Evolutionary conservation across 805 yeast genomes (phyloP).

Genomic region (Alloascoidea hylecoeti): DNA sequence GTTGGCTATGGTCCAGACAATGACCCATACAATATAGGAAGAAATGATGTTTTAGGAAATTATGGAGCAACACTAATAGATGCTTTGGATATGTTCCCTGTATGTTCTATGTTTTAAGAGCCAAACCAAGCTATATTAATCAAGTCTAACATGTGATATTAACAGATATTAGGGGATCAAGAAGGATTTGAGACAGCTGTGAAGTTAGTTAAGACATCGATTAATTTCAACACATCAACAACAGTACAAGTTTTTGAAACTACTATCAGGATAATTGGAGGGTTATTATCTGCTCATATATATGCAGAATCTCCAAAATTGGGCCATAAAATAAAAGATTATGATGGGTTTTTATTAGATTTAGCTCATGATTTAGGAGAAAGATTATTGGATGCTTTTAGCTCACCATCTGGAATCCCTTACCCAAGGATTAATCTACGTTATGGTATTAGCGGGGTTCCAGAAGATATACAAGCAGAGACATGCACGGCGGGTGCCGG

Average conservation of each 20-base stretch:
- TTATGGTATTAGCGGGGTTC: conserved; percentile 25
- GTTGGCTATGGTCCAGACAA: conserved; percentile 50
- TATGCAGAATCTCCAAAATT: conserved; percentile 37
- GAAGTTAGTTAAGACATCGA: conserved; percentile 21
- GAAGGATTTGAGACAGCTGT: conserved; percentile 35
- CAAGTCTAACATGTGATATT: not conserved
- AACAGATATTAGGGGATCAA: conserved; percentile 37
- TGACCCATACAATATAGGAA: conserved; percentile 35
- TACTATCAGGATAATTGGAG: conserved; percentile 72
- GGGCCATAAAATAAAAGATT: conserved; percentile 27
- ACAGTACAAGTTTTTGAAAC: conserved; percentile 83
- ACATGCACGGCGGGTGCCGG: conserved; percentile 87
- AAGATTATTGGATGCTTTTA: conserved; percentile 56
- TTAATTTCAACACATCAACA: conserved; percentile 45
- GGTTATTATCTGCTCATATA: conserved; percentile 65
- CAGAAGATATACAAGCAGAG: conserved; percentile 23
- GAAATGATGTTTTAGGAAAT: conserved; percentile 81
- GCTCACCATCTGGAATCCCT: conserved; percentile 51
- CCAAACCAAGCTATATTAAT: not conserved
- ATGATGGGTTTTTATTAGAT: conserved; percentile 58
- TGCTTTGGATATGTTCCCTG: conserved; percentile 62
- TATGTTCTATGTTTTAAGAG: conserved; percentile 14
- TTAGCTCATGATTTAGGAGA: conserved; percentile 69
- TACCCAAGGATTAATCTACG: conserved; percentile 64
- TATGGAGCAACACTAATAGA: conserved; percentile 70